Evolutionary conservation across 352 stramenopile species (phyloP).

Genomic region (Pythium sp.): DNA sequence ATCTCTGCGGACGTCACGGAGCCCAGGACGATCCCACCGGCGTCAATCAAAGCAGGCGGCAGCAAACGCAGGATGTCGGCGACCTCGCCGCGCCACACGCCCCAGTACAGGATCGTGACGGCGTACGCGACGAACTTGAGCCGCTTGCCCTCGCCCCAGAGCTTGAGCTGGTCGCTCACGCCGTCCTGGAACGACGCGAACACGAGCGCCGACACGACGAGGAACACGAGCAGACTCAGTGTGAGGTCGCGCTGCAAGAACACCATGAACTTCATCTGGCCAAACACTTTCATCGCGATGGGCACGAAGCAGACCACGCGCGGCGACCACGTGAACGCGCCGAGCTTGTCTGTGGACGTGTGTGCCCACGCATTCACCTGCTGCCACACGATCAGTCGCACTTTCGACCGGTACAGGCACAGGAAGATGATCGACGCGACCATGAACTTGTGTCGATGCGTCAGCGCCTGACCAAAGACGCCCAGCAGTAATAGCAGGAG

Average conservation of each 20-base stretch:
- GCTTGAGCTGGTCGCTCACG: conserved; percentile 31
- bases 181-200: conserved; percentile 27
- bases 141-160: conserved; percentile 62
- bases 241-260: conserved; percentile 58
- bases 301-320: conserved; percentile 49
- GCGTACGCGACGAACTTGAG: conserved; percentile 67
- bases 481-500: conserved; percentile 48
- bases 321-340: conserved; percentile 52
- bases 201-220: conserved; percentile 35
- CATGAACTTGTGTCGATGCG: conserved; percentile 78
- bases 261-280: conserved; percentile 69
- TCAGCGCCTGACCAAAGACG: conserved; percentile 43
- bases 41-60: conserved; percentile 62
- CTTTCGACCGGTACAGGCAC: conserved; percentile 57
- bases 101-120: conserved; percentile 57
- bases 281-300: conserved; percentile 68
- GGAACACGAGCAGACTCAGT: conserved; percentile 35
- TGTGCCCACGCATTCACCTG: conserved; percentile 48
- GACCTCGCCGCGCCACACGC: conserved; percentile 48
- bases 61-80: conserved; percentile 46
- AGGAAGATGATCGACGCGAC: conserved; percentile 62
- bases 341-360: conserved; percentile 64
- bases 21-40: conserved; percentile 26
- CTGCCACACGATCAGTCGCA: conserved; percentile 33
- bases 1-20: conserved; percentile 31